A percentile compares a stretch with the other conserved stretches of the same genome.
These are phyloP conservation scores for Rhododendron simsii DNA, from an alignment of 148 eudicot species.

Conservation along the genomic window DNA sequence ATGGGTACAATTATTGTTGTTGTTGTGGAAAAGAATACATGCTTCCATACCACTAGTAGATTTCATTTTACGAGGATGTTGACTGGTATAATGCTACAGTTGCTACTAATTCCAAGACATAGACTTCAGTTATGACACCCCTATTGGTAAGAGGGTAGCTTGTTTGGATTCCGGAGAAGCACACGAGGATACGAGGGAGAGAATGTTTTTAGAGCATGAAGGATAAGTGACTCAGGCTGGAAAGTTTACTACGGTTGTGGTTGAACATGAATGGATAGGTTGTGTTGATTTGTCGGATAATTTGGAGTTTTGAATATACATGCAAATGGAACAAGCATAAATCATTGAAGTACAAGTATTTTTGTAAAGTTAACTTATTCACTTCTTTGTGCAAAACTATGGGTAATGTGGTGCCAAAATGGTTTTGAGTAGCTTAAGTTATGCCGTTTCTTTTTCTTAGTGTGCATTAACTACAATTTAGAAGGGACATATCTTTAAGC, in stretches of 20 bases:
- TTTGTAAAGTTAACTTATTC: background rate
- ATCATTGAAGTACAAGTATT: background rate
- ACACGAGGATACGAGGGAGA: background rate
- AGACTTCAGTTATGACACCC: background rate
- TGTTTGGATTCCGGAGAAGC: background rate
- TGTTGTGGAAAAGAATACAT: background rate
- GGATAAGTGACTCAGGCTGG: background rate
- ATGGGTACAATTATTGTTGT: too few relatives aligned
- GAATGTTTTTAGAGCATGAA: background rate
- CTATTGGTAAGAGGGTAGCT: background rate
- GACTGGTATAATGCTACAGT: background rate
- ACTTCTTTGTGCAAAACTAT: background rate
- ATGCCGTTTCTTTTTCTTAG: background rate
- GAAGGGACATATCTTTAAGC: background rate
- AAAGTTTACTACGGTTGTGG: background rate
- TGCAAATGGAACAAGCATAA: background rate
- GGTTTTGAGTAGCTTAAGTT: background rate
- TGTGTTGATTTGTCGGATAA: background rate
- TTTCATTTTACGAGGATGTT: background rate
- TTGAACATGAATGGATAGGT: background rate
- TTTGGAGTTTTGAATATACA: background rate
- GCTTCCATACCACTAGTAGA: background rate
- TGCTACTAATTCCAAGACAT: background rate
- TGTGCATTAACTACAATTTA: background rate
- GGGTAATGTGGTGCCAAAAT: background rate